A percentile compares a stretch with the other conserved stretches of the same genome.
These are phyloP conservation scores for Trifolium fragiferum DNA, from an alignment of 306 rosid species.

Conservation along the genomic window DNA sequence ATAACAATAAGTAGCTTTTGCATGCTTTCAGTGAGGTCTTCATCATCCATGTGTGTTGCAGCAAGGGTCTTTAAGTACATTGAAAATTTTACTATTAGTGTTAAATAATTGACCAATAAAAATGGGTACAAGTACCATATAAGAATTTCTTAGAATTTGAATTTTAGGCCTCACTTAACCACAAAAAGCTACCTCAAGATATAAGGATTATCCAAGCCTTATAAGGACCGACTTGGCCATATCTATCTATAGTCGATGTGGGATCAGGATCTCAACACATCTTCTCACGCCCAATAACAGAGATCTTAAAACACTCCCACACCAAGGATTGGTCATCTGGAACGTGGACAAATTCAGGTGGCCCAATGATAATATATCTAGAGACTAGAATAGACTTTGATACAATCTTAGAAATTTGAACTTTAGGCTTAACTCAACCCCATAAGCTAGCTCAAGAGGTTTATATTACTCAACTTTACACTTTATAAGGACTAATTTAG, in stretches of 20 bases:
- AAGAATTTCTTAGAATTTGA: slow-evolving; percentile 1
- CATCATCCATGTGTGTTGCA: slow-evolving; percentile 88
- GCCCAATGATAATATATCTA: background rate
- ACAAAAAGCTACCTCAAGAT: background rate
- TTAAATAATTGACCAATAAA: background rate
- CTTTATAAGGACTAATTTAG: background rate
- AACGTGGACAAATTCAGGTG: background rate
- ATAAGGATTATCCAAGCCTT: background rate
- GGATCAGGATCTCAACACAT: background rate
- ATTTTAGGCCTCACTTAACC: background rate
- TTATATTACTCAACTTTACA: too few relatives aligned
- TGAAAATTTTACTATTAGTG: slow-evolving; percentile 29
- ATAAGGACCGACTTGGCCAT: background rate
- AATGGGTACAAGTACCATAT: background rate
- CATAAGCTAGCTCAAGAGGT: background rate
- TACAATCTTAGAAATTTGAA: background rate
- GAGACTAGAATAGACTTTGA: background rate
- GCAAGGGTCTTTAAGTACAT: slow-evolving; percentile 79
- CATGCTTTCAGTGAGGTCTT: slow-evolving; percentile 90
- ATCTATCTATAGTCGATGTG: background rate
- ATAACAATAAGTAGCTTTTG: slow-evolving; percentile 93
- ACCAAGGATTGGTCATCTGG: background rate
- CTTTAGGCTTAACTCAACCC: background rate
- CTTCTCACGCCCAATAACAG: background rate
- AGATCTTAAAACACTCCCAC: too few relatives aligned